phyloP scores from a whole-genome alignment of 306 rosid species.

The Macrotyloma uniflorum region DNA sequence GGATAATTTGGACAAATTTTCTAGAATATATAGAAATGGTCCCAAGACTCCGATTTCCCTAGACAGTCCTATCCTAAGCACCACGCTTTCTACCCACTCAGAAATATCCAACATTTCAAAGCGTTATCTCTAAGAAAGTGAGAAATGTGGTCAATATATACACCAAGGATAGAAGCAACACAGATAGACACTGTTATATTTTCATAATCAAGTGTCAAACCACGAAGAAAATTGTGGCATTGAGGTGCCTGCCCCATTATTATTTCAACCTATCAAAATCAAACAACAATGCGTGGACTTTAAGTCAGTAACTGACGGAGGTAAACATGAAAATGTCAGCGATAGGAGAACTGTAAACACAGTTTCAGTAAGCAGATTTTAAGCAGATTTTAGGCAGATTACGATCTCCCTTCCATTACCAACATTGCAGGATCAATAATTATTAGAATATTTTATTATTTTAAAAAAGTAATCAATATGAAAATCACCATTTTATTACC shows the following conservation, averaged over 20 bases:
- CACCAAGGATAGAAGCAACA: conserved; percentile 6
- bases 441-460: not conserved
- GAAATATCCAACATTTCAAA: conserved; percentile 31
- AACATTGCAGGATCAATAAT: not conserved
- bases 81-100: conserved; percentile 29
- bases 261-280: conserved; percentile 29
- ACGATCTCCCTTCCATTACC: not conserved
- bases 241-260: conserved; percentile 47
- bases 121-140: conserved; percentile 41
- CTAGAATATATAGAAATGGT: conserved; percentile 8
- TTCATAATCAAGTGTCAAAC: conserved; percentile 4
- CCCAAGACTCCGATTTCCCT: not conserved
- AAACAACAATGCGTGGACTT: conserved; percentile 33
- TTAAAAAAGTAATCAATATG: not conserved
- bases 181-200: not conserved
- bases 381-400: not conserved
- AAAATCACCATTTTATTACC: not conserved
- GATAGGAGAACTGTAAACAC: conserved; percentile 16
- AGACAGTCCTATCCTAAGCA: conserved; percentile 27
- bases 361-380: not conserved
- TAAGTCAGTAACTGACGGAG: conserved; percentile 26
- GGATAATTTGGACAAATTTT: not conserved
- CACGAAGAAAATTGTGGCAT: conserved; percentile 17
- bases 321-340: conserved; percentile 34
- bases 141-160: conserved; percentile 29